Percentiles rank a stretch among this genome's conserved stretches.
Conservation (phyloP, 2,329 filamentous ascomycete genomes). For the Fusarium dimerum region DNA sequence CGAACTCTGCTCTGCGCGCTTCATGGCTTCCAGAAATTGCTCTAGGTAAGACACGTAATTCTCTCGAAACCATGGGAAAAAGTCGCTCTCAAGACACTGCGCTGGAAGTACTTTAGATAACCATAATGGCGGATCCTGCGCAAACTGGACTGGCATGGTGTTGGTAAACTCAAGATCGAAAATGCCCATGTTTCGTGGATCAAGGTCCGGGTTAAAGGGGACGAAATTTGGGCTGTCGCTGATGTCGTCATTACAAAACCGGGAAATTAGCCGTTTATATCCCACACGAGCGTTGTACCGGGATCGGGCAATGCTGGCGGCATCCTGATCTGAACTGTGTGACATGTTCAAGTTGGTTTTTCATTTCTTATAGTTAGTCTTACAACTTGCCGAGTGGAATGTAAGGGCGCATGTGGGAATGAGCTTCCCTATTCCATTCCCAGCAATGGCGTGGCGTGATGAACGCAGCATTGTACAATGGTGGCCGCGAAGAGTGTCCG, state of each 20-base stretch:
- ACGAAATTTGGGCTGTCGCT: background rate
- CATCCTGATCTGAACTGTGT: background rate
- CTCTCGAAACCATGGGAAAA: background rate
- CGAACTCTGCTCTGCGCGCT: background rate
- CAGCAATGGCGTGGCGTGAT: too few relatives aligned
- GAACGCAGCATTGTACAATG: too few relatives aligned
- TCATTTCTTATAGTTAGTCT: too few relatives aligned
- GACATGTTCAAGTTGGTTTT: background rate
- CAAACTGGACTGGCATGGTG: background rate
- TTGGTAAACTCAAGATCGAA: constrained; percentile 32
- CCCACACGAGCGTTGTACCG: background rate
- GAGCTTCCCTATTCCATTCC: too few relatives aligned
- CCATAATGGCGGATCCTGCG: background rate
- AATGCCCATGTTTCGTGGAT: constrained; percentile 42
- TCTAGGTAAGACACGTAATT: background rate
- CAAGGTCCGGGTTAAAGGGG: constrained; percentile 41
- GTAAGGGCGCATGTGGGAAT: too few relatives aligned
- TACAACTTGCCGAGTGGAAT: too few relatives aligned
- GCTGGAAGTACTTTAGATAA: background rate
- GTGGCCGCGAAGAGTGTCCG: too few relatives aligned
- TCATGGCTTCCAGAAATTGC: background rate
- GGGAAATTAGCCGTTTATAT: background rate
- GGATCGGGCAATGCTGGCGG: background rate
- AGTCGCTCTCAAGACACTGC: background rate
- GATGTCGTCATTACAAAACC: background rate